Conservation (phyloP, 1,284 basidiomycete species). For the Cryptococcus sp. region DNA sequence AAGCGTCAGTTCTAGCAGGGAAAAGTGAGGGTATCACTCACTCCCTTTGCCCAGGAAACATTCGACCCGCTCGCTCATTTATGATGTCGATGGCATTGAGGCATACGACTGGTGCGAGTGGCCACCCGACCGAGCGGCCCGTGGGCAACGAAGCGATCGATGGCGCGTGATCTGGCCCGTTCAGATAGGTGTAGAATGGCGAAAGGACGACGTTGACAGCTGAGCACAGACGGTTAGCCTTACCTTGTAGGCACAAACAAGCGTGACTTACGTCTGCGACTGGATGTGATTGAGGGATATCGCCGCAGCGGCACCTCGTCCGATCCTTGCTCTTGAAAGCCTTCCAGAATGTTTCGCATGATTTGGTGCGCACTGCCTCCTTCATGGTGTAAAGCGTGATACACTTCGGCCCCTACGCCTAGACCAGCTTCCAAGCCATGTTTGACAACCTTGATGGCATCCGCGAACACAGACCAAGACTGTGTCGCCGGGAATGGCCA, state of each 20-base stretch:
- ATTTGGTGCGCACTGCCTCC: slow-evolving; percentile 14
- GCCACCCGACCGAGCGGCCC: slow-evolving; percentile 24
- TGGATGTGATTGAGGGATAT: slow-evolving; percentile 12
- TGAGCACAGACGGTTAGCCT: slow-evolving; percentile 5
- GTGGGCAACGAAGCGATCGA: slow-evolving; percentile 28
- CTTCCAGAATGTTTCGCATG: slow-evolving; percentile 10
- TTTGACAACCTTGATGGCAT: slow-evolving; percentile 40
- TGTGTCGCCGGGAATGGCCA: slow-evolving; percentile 22
- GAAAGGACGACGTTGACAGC: slow-evolving; percentile 34
- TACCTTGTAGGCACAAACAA: neutral
- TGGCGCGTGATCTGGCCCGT: slow-evolving; percentile 24
- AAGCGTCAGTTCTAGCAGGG: slow-evolving; percentile 7
- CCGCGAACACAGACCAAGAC: slow-evolving; percentile 28
- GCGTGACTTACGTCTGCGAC: slow-evolving; percentile 23
- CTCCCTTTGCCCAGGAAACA: slow-evolving; percentile 36
- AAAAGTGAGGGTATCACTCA: slow-evolving; percentile 15
- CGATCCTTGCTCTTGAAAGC: slow-evolving; percentile 21
- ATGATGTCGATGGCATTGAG: slow-evolving; percentile 33
- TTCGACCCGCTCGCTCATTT: slow-evolving; percentile 36
- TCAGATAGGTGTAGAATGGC: slow-evolving; percentile 42
- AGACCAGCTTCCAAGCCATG: slow-evolving; percentile 24
- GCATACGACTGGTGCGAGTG: slow-evolving; percentile 13
- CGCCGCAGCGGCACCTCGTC: slow-evolving; percentile 23
- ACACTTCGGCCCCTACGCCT: slow-evolving; percentile 24
- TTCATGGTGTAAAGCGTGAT: slow-evolving; percentile 31